Base-by-base conservation (phyloP, 2,329 filamentous ascomycete species). In the Xylariaceae sp. region DNA sequence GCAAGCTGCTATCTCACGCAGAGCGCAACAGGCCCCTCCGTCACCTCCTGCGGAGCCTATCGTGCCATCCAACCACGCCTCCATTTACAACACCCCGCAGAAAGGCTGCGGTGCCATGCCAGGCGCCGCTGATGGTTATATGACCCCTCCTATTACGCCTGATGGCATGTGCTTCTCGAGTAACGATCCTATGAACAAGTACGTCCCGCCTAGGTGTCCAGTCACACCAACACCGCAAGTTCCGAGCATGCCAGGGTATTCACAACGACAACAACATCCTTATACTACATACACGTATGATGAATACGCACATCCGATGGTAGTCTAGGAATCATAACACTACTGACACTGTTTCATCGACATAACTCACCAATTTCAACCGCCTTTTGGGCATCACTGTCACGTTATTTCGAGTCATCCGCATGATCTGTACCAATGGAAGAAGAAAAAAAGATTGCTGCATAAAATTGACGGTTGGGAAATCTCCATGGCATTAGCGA, bases 131-230 rank as follows among this genome's bases (percentile, higher is more conserved):
- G 81, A 90, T 60, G 90, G 89, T 52, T 91, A 91, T 71, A 81
- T 92, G 60, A 94, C 90, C 14, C 90, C 90, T 22, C 90, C 90
- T 1, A 93, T 94, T 67, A 94, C 90, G 0, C 90, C 90, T 5
- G 89, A 93, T 56, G 82, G 83, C 7, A 76, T 80, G 47, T 76
- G 74, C 60, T 84, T 84, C 48, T 74, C 69, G 31, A 71, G 72
- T 45, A 69, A 73, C 44, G 70, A 69, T 36, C 66, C 66, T 7
- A 69, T 71, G 62, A 67, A 70, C 45, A 78, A 78, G 64, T 78
- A 81, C 46, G 66, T 77, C 31, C 75, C 79, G 16, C 76, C 79
- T 18, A 75, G 82, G 49, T 84, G 82, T 61, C 83, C 83, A 0
- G 79, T 85, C 41, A 87, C 83, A 2, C 83, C 83, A 11, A 83